Base-by-base conservation (phyloP, 768 basidiomycete genomes). In the Phaeotremella fagi region DNA sequence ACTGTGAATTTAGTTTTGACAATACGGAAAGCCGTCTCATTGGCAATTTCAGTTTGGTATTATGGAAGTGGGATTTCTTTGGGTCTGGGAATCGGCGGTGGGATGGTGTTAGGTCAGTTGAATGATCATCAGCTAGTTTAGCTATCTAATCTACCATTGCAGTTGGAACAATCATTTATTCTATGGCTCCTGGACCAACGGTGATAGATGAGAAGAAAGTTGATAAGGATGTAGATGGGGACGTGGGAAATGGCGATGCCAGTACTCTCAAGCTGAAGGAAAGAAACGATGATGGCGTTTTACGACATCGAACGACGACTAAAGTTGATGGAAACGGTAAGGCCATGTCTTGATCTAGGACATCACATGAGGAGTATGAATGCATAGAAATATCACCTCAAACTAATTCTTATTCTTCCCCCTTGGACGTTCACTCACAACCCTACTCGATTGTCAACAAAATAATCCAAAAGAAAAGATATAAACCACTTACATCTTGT, bases 21-120 rank as follows among this genome's bases (percentile, higher is more conserved):
- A 1, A 77, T 83, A 0, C 81, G 89, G 45, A 91, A 91, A 70
- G 88, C 88, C 4, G 71, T 88, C 43, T 86, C 85, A 57, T 78
- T 91, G 20, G 84, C 82, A 60, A 81, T 90, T 54, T 86, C 85
- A 63, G 85, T 91, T 6, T 88, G 86, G 85, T 88, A 82, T 81
- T 89, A 88, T 65, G 83, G 83, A 1, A 83, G 81, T 56, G 82
- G 82, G 3, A 84, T 85, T 82, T 87, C 87, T 54, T 50, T 68
- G 0, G 81, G 82, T 54, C 76, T 90, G 22, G 83, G 78, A 0
- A 31, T 79, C 4, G 89, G 89, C 22, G 87, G 86, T 3, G 74
- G 68, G 3, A 82, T 90, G 82, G 89, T 91, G 2, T 83, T 88
- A 59, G 48, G 74, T 75, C 29, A 55, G 72, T 64, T 41, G 22